Percentiles rank a stretch among this genome's conserved stretches.
phyloP scores from a whole-genome alignment of 2,329 filamentous ascomycete genomes.

The Neoscytalidium dimidiatum region DNA sequence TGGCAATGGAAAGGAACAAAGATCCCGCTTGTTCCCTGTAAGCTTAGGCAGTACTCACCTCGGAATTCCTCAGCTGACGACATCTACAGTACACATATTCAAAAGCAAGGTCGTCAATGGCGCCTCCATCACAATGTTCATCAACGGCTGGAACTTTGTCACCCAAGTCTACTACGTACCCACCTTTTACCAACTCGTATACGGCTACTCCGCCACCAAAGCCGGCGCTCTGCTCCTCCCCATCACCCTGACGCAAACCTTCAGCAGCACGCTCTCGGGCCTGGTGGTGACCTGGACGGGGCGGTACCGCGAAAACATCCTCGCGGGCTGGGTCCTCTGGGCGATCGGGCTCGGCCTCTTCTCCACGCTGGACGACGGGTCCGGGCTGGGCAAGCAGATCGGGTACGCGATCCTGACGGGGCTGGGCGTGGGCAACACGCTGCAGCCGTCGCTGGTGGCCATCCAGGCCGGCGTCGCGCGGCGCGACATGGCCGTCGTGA shows the following conservation, averaged over 20 bases:
- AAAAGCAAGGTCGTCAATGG: slow-evolving; percentile 56
- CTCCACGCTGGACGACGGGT: slow-evolving; percentile 11
- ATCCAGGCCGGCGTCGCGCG: slow-evolving; percentile 43
- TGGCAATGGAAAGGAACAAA: slow-evolving; percentile 56
- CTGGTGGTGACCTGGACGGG: slow-evolving; percentile 53
- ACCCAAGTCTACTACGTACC: slow-evolving; percentile 53
- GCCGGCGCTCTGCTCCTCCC: slow-evolving; percentile 47
- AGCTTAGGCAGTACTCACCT: slow-evolving; percentile 22
- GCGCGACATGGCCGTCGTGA: slow-evolving; percentile 45
- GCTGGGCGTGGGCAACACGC: slow-evolving; percentile 14
- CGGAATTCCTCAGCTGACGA: not conserved
- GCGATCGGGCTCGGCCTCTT: slow-evolving; percentile 20
- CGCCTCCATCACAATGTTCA: slow-evolving; percentile 49
- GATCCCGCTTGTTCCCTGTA: slow-evolving; percentile 51
- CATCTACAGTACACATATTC: slow-evolving; percentile 53
- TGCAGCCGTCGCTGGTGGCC: slow-evolving; percentile 20
- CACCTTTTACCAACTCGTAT: slow-evolving; percentile 49
- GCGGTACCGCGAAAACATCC: slow-evolving; percentile 36
- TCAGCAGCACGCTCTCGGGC: slow-evolving; percentile 43
- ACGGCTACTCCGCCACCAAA: slow-evolving; percentile 41
- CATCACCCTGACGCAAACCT: slow-evolving; percentile 45
- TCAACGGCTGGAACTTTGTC: slow-evolving; percentile 62
- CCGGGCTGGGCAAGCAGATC: slow-evolving; percentile 55
- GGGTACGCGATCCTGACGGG: slow-evolving; percentile 55
- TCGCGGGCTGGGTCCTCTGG: slow-evolving; percentile 37